Percentiles rank a stretch among this genome's conserved stretches.
These are phyloP conservation scores for Xylaria nigripes DNA, from an alignment of 495 filamentous ascomycete species.

Conservation along the genomic window DNA sequence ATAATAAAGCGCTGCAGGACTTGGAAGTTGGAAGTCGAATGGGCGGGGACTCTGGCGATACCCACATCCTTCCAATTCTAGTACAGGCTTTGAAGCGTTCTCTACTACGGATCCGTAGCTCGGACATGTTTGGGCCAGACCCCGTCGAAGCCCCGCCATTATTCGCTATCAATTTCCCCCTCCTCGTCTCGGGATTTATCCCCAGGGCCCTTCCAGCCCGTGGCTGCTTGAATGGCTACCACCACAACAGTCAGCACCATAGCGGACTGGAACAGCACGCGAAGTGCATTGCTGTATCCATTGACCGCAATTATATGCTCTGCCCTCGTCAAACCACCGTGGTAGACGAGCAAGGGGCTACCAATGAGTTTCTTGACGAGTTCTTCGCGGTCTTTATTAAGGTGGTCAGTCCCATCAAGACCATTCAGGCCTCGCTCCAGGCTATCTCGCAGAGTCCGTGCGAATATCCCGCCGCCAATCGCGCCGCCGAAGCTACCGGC, in stretches of 20 bases:
- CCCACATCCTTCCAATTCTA: too few relatives aligned
- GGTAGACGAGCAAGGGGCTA: conserved; percentile 54
- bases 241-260: conserved; percentile 47
- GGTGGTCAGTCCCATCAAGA: conserved; percentile 28
- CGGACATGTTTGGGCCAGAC: too few relatives aligned
- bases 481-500: conserved; percentile 69
- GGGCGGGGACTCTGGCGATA: too few relatives aligned
- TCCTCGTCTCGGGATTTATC: conserved; percentile 24
- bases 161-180: background rate
- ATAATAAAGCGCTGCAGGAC: too few relatives aligned
- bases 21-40: too few relatives aligned
- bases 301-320: conserved; percentile 54
- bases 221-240: conserved; percentile 54
- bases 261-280: conserved; percentile 49
- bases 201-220: conserved; percentile 49
- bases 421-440: conserved; percentile 49
- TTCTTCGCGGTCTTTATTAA: conserved; percentile 39
- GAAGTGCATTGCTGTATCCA: conserved; percentile 54
- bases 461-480: conserved; percentile 68
- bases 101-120: too few relatives aligned
- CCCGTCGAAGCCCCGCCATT: background rate
- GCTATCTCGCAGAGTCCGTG: conserved; percentile 46
- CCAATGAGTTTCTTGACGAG: conserved; percentile 58
- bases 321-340: conserved; percentile 34
- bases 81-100: too few relatives aligned